Percentiles rank a stretch among this genome's conserved stretches.
phyloP scores from a whole-genome alignment of 2,329 filamentous ascomycete genomes.

The Ceratocystis colombiana region DNA sequence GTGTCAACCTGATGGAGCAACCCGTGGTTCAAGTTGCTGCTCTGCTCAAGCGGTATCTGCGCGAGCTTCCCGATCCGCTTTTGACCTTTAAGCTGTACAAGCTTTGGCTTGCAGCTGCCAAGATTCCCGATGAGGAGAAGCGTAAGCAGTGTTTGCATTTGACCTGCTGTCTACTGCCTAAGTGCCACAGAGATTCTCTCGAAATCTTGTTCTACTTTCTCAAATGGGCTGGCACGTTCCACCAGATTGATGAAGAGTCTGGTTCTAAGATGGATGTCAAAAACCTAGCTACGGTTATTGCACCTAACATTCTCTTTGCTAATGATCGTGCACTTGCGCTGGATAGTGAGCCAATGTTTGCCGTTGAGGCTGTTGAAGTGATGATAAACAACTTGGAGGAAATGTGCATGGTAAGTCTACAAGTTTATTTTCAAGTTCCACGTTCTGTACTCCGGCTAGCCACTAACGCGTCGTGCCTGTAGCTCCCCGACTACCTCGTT shows the following conservation, averaged over 20 bases:
- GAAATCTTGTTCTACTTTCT: constrained; percentile 94
- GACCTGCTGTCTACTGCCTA: constrained; percentile 83
- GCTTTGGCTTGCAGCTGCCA: constrained; percentile 82
- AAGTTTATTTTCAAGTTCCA: constrained; percentile 3
- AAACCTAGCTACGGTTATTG: constrained; percentile 94
- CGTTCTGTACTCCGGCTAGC: background rate
- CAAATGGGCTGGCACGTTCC: constrained; percentile 95
- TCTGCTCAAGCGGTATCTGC: constrained; percentile 85
- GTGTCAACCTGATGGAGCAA: constrained; percentile 76
- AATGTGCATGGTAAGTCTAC: constrained; percentile 81
- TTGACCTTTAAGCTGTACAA: constrained; percentile 91
- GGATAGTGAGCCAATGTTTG: constrained; percentile 81
- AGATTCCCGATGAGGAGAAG: constrained; percentile 71
- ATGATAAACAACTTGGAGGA: constrained; percentile 89
- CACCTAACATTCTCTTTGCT: constrained; percentile 83
- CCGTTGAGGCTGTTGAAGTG: constrained; percentile 84
- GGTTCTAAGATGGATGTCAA: constrained; percentile 99
- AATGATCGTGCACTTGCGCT: constrained; percentile 54
- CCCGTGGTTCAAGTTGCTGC: constrained; percentile 90
- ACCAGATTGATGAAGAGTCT: constrained; percentile 90
- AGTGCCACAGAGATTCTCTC: constrained; percentile 83
- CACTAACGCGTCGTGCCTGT: constrained; percentile 26
- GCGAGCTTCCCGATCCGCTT: constrained; percentile 86
- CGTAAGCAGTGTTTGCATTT: constrained; percentile 79
- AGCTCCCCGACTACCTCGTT: constrained; percentile 91